A percentile compares a stretch with the other conserved stretches of the same genome.
Evolutionary conservation across 2,329 filamentous ascomycete genomes (phyloP).

Genomic region (Didymella keratinophila): DNA sequence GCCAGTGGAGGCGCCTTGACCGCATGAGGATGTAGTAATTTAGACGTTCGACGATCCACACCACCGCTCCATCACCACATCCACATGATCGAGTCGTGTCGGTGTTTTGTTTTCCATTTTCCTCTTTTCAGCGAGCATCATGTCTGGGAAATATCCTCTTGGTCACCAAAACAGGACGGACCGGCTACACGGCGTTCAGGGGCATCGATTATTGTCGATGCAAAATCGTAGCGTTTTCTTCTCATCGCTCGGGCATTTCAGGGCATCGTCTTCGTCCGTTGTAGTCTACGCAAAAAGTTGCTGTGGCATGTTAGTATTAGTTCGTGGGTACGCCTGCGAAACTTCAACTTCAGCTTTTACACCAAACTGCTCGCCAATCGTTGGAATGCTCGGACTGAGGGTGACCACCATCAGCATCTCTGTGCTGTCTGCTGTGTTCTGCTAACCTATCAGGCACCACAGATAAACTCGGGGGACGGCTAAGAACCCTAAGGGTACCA

Average conservation of each 20-base stretch:
- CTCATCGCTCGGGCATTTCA: conserved; percentile 23
- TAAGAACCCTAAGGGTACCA: background rate
- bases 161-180: conserved; percentile 44
- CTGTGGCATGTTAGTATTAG: conserved; percentile 30
- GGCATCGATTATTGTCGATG: conserved; percentile 28
- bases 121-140: conserved; percentile 34
- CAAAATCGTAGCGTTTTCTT: conserved; percentile 44
- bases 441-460: background rate
- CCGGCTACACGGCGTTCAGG: conserved; percentile 45
- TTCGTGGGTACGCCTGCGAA: conserved; percentile 11
- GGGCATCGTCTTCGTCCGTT: conserved; percentile 36
- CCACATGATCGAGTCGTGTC: conserved; percentile 27
- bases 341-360: conserved; percentile 5
- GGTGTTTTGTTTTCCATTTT: conserved; percentile 23
- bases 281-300: conserved; percentile 49
- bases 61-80: conserved; percentile 31
- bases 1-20: conserved; percentile 34
- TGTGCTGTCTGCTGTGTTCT: conserved; percentile 1
- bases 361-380: background rate
- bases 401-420: background rate
- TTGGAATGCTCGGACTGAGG: background rate
- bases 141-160: conserved; percentile 35
- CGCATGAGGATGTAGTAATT: conserved; percentile 45
- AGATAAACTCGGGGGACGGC: background rate
- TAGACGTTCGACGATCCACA: conserved; percentile 45